Conservation (phyloP, 1,139 yeast genomes). For the Geotrichum klebahnii region DNA sequence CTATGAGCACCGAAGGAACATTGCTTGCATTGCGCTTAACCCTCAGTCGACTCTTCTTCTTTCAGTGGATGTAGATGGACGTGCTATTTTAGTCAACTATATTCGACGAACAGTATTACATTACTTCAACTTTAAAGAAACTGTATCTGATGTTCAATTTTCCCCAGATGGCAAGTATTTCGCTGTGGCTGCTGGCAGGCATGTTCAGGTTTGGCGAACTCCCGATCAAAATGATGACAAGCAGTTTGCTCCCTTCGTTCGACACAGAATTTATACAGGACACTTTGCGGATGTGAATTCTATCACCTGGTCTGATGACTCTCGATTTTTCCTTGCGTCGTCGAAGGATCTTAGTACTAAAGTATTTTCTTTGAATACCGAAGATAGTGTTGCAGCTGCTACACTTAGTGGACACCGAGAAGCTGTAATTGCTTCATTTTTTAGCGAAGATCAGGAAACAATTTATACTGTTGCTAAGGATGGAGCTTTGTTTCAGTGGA, state of each 20-base stretch:
- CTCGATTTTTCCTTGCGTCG: slow-evolving; percentile 78
- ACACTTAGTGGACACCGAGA: slow-evolving; percentile 92
- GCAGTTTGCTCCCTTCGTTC: slow-evolving; percentile 93
- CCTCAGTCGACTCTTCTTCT: slow-evolving; percentile 73
- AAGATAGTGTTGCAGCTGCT: slow-evolving; percentile 77
- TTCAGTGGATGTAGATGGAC: slow-evolving; percentile 84
- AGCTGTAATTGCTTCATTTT: slow-evolving; percentile 79
- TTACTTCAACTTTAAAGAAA: slow-evolving; percentile 86
- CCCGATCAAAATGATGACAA: slow-evolving; percentile 64
- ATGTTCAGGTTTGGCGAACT: slow-evolving; percentile 90
- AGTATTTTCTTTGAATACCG: slow-evolving; percentile 71
- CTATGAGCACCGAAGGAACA: slow-evolving; percentile 87
- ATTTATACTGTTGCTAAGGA: slow-evolving; percentile 91
- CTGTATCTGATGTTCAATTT: slow-evolving; percentile 69
- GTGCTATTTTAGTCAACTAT: slow-evolving; percentile 87
- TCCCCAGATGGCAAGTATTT: slow-evolving; percentile 86
- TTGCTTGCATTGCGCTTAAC: slow-evolving; percentile 75
- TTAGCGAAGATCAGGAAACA: slow-evolving; percentile 77
- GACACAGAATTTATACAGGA: slow-evolving; percentile 87
- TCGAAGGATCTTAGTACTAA: slow-evolving; percentile 88
- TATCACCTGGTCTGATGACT: slow-evolving; percentile 84
- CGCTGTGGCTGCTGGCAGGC: slow-evolving; percentile 79
- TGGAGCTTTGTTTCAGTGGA: slow-evolving; percentile 93
- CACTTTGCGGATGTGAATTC: slow-evolving; percentile 80
- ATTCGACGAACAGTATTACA: slow-evolving; percentile 82